Evolutionary conservation across 768 basidiomycete genomes (phyloP).

Genomic region (Mycena maculata): DNA sequence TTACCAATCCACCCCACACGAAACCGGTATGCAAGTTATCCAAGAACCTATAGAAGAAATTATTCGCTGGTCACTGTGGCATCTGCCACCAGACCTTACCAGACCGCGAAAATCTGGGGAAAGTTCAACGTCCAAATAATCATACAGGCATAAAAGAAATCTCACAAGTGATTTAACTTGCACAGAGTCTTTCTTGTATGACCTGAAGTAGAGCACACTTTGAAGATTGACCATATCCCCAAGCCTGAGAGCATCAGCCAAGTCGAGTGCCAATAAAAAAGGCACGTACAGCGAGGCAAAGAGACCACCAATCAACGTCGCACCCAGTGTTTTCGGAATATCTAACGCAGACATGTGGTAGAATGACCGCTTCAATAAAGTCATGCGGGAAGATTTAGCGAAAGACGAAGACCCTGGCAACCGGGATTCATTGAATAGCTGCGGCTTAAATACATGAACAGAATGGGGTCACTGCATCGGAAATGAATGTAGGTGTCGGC

Average conservation of each 20-base stretch:
- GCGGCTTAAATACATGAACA: no score
- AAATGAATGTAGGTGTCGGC: no score
- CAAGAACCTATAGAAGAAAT: slow-evolving; percentile 43
- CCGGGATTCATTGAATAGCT: no score
- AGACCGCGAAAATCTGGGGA: slow-evolving; percentile 13
- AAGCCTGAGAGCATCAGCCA: slow-evolving; percentile 3
- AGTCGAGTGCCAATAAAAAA: background rate
- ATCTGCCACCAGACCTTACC: background rate
- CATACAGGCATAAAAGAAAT: background rate
- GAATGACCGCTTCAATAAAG: no score
- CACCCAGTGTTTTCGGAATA: slow-evolving; percentile 8
- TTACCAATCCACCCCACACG: slow-evolving; percentile 46
- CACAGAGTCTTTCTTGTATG: slow-evolving; percentile 17
- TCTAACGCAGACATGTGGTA: slow-evolving; percentile 8
- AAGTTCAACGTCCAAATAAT: background rate
- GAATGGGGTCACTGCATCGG: no score
- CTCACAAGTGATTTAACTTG: slow-evolving; percentile 19
- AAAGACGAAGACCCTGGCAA: no score
- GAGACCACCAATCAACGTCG: slow-evolving; percentile 18
- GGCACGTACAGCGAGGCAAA: slow-evolving; percentile 19
- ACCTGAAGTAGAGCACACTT: slow-evolving; percentile 18
- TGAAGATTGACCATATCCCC: slow-evolving; percentile 24
- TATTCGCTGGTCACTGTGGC: no score
- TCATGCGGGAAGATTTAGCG: no score
- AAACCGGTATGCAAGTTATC: slow-evolving; percentile 47